Conservation (phyloP, 106 monocot species). For the Allium sativum region DNA sequence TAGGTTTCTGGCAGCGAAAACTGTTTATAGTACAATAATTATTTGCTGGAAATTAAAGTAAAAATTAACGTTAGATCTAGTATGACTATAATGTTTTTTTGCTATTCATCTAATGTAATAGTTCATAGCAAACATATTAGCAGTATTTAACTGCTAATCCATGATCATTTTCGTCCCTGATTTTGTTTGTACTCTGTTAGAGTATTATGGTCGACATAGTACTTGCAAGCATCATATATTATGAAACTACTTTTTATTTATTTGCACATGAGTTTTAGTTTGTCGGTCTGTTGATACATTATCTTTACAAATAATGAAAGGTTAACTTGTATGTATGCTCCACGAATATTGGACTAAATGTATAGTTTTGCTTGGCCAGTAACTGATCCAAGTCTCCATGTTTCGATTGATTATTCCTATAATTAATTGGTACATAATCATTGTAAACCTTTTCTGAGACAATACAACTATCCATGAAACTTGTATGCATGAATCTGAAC, state of each 20-base stretch:
- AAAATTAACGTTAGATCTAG: background rate
- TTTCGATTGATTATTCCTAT: background rate
- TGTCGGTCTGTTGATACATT: background rate
- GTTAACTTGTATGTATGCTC: background rate
- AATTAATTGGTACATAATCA: background rate
- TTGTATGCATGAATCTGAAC: constrained; percentile 2
- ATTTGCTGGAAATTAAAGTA: background rate
- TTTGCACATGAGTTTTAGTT: constrained; percentile 3
- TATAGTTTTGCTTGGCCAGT: background rate
- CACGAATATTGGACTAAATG: background rate
- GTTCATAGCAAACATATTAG: background rate
- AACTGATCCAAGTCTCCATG: background rate
- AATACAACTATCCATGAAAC: background rate
- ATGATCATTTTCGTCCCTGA: background rate
- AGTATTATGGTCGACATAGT: background rate
- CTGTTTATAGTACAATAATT: too few species aligned
- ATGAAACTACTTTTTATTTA: background rate
- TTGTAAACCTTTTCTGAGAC: constrained; percentile 5
- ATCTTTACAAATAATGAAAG: background rate
- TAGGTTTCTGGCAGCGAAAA: too few species aligned
- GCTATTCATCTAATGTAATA: background rate
- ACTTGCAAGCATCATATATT: background rate
- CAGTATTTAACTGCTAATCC: background rate
- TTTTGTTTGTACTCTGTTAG: background rate
- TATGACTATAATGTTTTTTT: background rate